Evolutionary conservation across 106 monocot genomes (phyloP).

Genomic region (Agapanthus africanus): DNA sequence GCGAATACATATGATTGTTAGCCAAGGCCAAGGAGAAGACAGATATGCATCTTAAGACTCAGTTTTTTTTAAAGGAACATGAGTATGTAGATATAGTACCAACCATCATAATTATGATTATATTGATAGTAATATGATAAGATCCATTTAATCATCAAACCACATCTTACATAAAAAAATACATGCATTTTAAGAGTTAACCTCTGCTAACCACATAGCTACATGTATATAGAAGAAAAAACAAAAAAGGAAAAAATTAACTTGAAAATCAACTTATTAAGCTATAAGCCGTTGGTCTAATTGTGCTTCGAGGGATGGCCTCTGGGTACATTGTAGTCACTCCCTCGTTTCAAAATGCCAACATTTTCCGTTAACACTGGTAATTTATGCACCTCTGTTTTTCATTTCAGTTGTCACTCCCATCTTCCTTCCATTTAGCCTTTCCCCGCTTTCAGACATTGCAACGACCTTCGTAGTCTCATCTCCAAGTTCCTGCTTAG

Average conservation of each 20-base stretch:
- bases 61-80: background rate
- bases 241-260: background rate
- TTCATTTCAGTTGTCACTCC: background rate
- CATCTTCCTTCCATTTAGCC: constrained; percentile 19
- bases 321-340: constrained; percentile 17
- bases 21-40: background rate
- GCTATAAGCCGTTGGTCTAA: background rate
- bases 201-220: background rate
- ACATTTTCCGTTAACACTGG: constrained; percentile 1
- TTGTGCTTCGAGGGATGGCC: constrained; percentile 26
- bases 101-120: constrained; percentile 5
- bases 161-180: constrained; percentile 11
- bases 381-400: constrained; percentile 17
- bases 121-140: background rate
- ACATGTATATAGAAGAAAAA: background rate
- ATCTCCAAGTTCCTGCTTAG: constrained; percentile 9
- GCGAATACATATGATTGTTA: background rate
- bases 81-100: background rate
- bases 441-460: background rate
- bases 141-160: constrained; percentile 1
- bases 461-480: background rate
- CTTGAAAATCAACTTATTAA: too few species aligned
- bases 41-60: background rate
- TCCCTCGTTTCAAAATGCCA: background rate
- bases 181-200: constrained; percentile 1